These are phyloP conservation scores for Heritiera littoralis DNA, from an alignment of 345 rosid genomes.

Conservation along the genomic window DNA sequence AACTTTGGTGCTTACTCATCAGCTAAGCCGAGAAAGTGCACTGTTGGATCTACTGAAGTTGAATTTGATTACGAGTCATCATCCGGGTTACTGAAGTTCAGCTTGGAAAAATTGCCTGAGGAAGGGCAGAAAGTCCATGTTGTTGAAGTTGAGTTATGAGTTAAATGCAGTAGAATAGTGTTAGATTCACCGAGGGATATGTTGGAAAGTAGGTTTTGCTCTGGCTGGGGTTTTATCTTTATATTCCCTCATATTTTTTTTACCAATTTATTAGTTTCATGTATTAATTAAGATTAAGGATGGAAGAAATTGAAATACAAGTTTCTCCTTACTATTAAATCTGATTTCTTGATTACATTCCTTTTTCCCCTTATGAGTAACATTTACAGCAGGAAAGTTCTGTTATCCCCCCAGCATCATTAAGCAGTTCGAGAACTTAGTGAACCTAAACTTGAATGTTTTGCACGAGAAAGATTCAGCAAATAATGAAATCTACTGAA, in stretches of 20 bases:
- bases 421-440: neutral
- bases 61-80: constrained; percentile 48
- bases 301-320: constrained; percentile 6
- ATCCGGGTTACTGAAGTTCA: constrained; percentile 52
- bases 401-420: neutral
- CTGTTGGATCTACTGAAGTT: constrained; percentile 49
- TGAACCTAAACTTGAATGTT: neutral
- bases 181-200: neutral
- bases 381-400: neutral
- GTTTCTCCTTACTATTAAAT: neutral
- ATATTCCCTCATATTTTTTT: constrained; percentile 7
- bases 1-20: constrained; percentile 76
- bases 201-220: constrained; percentile 4
- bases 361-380: neutral
- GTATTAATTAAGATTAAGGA: neutral
- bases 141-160: constrained; percentile 47
- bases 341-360: neutral
- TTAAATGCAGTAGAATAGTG: neutral
- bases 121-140: constrained; percentile 45
- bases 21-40: constrained; percentile 64
- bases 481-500: neutral
- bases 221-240: constrained; percentile 1
- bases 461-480: neutral
- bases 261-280: neutral
- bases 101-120: constrained; percentile 50